These are phyloP conservation scores for Hordeum marinum DNA, from an alignment of 176 grass and related monocot species.

Conservation along the genomic window DNA sequence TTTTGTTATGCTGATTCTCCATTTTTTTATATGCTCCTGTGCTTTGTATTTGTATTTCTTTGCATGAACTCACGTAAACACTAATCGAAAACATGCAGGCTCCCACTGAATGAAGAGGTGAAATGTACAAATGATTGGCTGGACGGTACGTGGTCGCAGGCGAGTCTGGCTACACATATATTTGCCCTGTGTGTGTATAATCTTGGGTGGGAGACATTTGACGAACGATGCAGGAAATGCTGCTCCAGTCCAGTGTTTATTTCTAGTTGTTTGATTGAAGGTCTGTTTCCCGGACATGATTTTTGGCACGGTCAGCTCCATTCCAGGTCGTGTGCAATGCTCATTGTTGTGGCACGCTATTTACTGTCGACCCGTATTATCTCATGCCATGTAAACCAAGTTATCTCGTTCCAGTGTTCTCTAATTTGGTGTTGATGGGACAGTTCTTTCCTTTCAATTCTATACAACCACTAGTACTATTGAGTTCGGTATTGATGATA, in stretches of 20 bases:
- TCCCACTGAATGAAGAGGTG: slow-evolving; percentile 21
- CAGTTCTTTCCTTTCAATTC: neutral
- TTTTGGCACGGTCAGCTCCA: slow-evolving; percentile 28
- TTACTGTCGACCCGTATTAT: slow-evolving; percentile 27
- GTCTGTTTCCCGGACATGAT: slow-evolving; percentile 3
- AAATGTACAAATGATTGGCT: slow-evolving; percentile 40
- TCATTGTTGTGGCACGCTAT: slow-evolving; percentile 34
- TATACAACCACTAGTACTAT: neutral
- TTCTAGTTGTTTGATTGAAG: slow-evolving; percentile 13
- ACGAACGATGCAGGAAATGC: slow-evolving; percentile 9
- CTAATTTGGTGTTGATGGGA: neutral
- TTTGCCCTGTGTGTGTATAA: slow-evolving; percentile 39
- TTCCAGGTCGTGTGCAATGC: slow-evolving; percentile 2
- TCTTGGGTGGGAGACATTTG: slow-evolving; percentile 27
- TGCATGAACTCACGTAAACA: neutral
- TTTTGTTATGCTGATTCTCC: neutral
- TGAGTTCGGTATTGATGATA: too few relatives aligned
- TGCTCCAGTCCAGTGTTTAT: slow-evolving; percentile 18
- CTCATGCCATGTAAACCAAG: slow-evolving; percentile 12
- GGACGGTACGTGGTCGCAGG: neutral
- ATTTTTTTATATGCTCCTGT: neutral
- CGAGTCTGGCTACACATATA: slow-evolving; percentile 19
- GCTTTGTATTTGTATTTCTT: neutral
- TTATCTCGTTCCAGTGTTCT: neutral
- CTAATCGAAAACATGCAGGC: slow-evolving; percentile 13